A percentile compares a stretch with the other conserved stretches of the same genome.
Evolutionary conservation across 306 rosid genomes (phyloP).

Genomic region (Pyrus bretschneideri): DNA sequence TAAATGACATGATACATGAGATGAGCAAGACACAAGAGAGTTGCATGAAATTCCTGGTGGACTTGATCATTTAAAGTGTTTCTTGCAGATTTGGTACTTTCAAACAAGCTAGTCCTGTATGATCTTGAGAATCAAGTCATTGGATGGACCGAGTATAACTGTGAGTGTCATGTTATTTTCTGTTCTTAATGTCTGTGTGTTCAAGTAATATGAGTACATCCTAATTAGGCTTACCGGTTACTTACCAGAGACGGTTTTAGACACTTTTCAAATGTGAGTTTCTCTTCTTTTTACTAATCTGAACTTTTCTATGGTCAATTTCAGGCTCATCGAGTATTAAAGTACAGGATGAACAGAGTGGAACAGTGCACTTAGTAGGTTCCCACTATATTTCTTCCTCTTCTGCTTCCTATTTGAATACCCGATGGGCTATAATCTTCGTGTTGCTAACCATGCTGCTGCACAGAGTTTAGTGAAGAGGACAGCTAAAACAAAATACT

Average conservation of each 20-base stretch:
- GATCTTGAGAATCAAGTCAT: slow-evolving; percentile 84
- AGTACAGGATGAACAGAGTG: slow-evolving; percentile 78
- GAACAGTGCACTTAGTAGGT: slow-evolving; percentile 95
- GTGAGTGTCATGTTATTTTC: slow-evolving; percentile 44
- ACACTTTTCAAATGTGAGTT: neutral
- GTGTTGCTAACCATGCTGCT: slow-evolving; percentile 39
- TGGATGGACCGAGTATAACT: slow-evolving; percentile 93
- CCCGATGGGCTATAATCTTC: slow-evolving; percentile 26
- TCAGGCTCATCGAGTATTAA: slow-evolving; percentile 89
- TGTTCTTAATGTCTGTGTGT: neutral
- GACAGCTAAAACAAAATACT: slow-evolving; percentile 30
- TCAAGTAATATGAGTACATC: neutral
- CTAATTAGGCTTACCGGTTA: neutral
- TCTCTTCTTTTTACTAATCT: neutral
- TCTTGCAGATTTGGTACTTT: slow-evolving; percentile 87
- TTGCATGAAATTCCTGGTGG: neutral
- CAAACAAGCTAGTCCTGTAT: slow-evolving; percentile 81
- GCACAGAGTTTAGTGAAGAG: slow-evolving; percentile 38
- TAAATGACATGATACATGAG: neutral
- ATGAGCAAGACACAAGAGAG: neutral
- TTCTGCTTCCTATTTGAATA: slow-evolving; percentile 39
- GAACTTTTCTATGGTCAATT: slow-evolving; percentile 21
- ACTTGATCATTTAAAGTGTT: slow-evolving; percentile 6
- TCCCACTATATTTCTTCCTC: slow-evolving; percentile 44
- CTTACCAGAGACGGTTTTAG: neutral